Percentiles rank a stretch among this genome's conserved stretches.
phyloP scores from a whole-genome alignment of 768 basidiomycete genomes.

The Panaeolus cyanescens region DNA sequence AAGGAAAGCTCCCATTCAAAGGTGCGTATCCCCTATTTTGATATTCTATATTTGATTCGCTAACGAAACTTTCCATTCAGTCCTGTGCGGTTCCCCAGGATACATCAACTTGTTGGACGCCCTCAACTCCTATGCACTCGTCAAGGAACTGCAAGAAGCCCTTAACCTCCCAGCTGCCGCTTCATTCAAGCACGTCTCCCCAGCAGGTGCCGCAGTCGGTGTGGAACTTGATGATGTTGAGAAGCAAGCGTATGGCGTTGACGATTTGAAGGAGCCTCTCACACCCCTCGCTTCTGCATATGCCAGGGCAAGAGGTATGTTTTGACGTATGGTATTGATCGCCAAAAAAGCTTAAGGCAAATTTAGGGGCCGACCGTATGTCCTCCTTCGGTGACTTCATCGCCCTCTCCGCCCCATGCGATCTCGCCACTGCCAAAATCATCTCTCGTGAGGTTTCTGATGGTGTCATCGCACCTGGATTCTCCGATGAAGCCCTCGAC shows the following conservation, averaged over 20 bases:
- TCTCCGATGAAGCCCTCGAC: conserved; percentile 84
- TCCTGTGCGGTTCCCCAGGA: conserved; percentile 91
- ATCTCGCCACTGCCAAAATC: conserved; percentile 92
- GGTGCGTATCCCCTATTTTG: conserved; percentile 43
- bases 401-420: conserved; percentile 90
- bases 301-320: conserved; percentile 88
- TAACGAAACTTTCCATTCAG: conserved; percentile 39
- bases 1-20: conserved; percentile 92
- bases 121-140: conserved; percentile 94
- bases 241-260: conserved; percentile 94
- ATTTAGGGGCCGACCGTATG: conserved; percentile 93
- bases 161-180: conserved; percentile 92
- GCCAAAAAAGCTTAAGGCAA: not conserved
- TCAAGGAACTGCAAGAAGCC: conserved; percentile 89
- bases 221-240: conserved; percentile 79
- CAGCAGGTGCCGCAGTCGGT: conserved; percentile 95
- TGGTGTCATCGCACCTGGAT: conserved; percentile 96
- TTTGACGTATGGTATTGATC: not conserved
- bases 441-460: conserved; percentile 99
- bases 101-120: conserved; percentile 99
- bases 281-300: conserved; percentile 92
- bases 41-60: not conserved
- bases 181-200: conserved; percentile 99
- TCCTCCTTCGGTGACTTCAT: conserved; percentile 99
- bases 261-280: conserved; percentile 88